Evolutionary conservation across 75 land plant species (phyloP).

Genomic region (Cunninghamia lanceolata): DNA sequence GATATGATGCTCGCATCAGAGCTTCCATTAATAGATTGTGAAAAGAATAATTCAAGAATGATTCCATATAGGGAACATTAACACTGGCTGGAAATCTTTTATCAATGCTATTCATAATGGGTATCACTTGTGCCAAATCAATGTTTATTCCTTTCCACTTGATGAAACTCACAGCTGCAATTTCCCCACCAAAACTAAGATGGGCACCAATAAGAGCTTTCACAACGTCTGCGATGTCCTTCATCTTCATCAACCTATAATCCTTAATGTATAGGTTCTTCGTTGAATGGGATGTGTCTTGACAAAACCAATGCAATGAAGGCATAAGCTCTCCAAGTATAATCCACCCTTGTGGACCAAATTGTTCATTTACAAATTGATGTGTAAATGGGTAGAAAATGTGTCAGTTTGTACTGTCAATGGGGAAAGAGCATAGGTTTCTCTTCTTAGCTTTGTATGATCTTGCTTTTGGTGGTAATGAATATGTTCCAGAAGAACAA

Average conservation of each 20-base stretch:
- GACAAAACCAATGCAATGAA: slow-evolving; percentile 8
- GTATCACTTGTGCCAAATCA: too few species aligned
- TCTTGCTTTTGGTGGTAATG: too few species aligned
- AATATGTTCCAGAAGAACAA: too few species aligned
- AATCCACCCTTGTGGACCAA: slow-evolving; percentile 61
- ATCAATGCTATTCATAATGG: slow-evolving; percentile 20
- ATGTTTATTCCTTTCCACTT: too few species aligned
- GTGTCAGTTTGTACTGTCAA: too few species aligned
- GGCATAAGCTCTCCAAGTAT: slow-evolving; percentile 49
- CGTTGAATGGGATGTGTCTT: background rate
- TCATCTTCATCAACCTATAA: slow-evolving; percentile 39
- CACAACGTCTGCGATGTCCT: slow-evolving; percentile 75
- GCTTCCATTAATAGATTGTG: slow-evolving; percentile 63
- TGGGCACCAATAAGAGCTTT: slow-evolving; percentile 89
- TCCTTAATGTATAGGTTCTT: slow-evolving; percentile 31
- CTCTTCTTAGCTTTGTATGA: too few species aligned
- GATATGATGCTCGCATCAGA: slow-evolving; percentile 78
- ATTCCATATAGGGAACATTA: too few species aligned
- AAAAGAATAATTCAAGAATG: slow-evolving; percentile 53
- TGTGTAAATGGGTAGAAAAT: too few species aligned
- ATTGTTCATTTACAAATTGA: slow-evolving; percentile 31
- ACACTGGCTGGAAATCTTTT: slow-evolving; percentile 10
- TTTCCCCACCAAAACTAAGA: slow-evolving; percentile 52
- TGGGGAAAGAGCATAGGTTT: too few species aligned
- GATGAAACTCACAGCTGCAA: too few species aligned